These are phyloP conservation scores for Pythium insidiosum DNA, from an alignment of 352 stramenopile genomes.

Conservation along the genomic window DNA sequence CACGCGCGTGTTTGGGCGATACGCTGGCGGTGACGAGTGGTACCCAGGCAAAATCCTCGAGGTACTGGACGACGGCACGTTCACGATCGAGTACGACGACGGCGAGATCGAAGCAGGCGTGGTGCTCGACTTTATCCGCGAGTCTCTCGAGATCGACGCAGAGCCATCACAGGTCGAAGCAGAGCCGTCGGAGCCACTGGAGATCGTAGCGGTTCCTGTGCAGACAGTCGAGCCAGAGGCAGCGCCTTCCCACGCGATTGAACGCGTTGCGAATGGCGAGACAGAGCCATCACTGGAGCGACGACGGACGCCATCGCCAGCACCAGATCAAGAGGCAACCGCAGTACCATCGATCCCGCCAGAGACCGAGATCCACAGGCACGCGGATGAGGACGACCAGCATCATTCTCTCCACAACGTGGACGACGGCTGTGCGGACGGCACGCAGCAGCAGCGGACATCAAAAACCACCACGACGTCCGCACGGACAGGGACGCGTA, in stretches of 20 bases:
- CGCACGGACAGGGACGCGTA: too few species aligned
- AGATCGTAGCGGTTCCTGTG: background rate
- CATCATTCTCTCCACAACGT: background rate
- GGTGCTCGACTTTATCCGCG: constrained; percentile 37
- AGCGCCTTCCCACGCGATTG: too few species aligned
- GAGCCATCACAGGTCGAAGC: background rate
- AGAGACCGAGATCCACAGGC: background rate
- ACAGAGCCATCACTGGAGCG: too few species aligned
- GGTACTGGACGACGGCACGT: constrained; percentile 50
- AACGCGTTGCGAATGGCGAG: too few species aligned
- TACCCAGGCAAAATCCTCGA: constrained; percentile 57
- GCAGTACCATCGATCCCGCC: background rate
- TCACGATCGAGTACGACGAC: constrained; percentile 79
- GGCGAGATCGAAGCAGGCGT: constrained; percentile 61
- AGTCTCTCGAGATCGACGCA: constrained; percentile 9
- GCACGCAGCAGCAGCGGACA: background rate
- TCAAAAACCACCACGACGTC: background rate
- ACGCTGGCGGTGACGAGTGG: constrained; percentile 59
- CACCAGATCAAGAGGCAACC: background rate
- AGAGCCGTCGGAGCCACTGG: background rate
- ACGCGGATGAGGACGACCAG: background rate
- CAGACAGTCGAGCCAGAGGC: too few species aligned
- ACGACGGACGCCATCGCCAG: too few species aligned
- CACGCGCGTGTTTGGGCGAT: constrained; percentile 58
- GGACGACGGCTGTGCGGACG: too few species aligned